phyloP scores from a whole-genome alignment of 257 asterid genomes.

The Asclepias syriaca region DNA sequence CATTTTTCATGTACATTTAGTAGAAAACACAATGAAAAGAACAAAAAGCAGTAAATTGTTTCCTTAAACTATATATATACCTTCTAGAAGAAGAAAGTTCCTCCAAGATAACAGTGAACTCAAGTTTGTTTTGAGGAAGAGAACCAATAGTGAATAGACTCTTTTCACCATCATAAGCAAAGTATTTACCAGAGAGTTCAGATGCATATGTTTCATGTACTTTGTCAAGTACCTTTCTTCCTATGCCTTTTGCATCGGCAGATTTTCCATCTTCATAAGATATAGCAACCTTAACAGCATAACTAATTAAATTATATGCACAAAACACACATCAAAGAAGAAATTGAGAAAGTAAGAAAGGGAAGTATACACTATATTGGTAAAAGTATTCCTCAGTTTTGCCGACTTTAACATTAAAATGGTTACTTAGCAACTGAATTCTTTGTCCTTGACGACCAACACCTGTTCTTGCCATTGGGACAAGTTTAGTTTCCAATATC shows the following conservation, averaged over 20 bases:
- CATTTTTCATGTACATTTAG: not conserved
- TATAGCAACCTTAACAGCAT: slow-evolving; percentile 37
- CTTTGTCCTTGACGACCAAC: slow-evolving; percentile 35
- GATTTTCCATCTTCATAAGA: slow-evolving; percentile 53
- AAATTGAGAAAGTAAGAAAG: not conserved
- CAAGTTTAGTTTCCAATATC: slow-evolving; percentile 14
- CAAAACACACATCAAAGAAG: not conserved
- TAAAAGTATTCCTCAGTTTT: slow-evolving; percentile 40
- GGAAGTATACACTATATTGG: slow-evolving; percentile 49
- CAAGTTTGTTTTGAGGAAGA: slow-evolving; percentile 54
- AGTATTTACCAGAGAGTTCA: slow-evolving; percentile 40
- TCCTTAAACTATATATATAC: slow-evolving; percentile 12
- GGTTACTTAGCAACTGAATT: slow-evolving; percentile 44
- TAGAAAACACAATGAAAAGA: not conserved
- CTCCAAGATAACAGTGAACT: slow-evolving; percentile 52
- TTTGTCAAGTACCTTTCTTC: slow-evolving; percentile 47
- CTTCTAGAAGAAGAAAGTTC: slow-evolving; percentile 37
- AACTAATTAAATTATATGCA: not conserved
- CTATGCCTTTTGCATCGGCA: slow-evolving; percentile 57
- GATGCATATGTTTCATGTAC: slow-evolving; percentile 36
- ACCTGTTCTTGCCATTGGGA: slow-evolving; percentile 47
- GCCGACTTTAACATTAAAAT: slow-evolving; percentile 40
- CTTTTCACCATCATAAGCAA: slow-evolving; percentile 75
- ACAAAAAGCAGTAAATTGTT: not conserved
- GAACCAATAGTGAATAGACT: slow-evolving; percentile 60